These are phyloP conservation scores for Aureobasidium mangrovei DNA, from an alignment of 2,329 filamentous ascomycete species.

Conservation along the genomic window DNA sequence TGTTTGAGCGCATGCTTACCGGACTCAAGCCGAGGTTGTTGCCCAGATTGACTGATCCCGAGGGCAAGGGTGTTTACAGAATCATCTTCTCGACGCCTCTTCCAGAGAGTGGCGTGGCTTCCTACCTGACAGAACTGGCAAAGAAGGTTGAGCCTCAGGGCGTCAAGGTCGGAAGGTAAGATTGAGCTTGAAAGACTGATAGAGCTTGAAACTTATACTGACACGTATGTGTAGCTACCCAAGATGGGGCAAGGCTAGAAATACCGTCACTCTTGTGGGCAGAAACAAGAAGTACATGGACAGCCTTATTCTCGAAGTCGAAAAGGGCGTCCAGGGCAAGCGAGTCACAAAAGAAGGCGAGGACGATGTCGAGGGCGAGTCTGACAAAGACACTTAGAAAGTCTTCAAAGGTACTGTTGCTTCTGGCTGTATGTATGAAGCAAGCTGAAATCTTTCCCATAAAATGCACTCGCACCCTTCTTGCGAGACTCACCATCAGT, in stretches of 20 bases:
- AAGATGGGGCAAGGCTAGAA: constrained; percentile 75
- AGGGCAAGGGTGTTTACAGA: constrained; percentile 70
- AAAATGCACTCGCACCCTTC: too few relatives aligned
- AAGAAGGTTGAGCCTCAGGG: constrained; percentile 62
- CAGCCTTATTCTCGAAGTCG: constrained; percentile 67
- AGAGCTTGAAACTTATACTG: background rate
- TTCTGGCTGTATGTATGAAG: background rate
- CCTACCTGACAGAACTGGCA: constrained; percentile 72
- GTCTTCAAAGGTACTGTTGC: background rate
- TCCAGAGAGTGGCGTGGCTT: constrained; percentile 76
- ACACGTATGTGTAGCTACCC: constrained; percentile 55
- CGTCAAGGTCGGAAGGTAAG: constrained; percentile 70
- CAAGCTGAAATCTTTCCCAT: background rate
- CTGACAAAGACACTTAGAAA: constrained; percentile 14
- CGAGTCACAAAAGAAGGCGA: constrained; percentile 61
- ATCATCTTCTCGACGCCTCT: constrained; percentile 81
- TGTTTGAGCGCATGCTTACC: constrained; percentile 73
- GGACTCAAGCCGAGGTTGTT: constrained; percentile 63
- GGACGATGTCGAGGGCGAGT: constrained; percentile 35
- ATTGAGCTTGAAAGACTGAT: background rate
- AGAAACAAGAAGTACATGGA: constrained; percentile 71
- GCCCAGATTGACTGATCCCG: constrained; percentile 66
- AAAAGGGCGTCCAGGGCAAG: constrained; percentile 64
- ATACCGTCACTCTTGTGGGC: constrained; percentile 82
- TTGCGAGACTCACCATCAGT: too few relatives aligned